Evolutionary conservation across 2,329 filamentous ascomycete genomes (phyloP), one percentile per base, ranked within the genome.

Genomic region (Aspergillus eucalypticola): DNA sequence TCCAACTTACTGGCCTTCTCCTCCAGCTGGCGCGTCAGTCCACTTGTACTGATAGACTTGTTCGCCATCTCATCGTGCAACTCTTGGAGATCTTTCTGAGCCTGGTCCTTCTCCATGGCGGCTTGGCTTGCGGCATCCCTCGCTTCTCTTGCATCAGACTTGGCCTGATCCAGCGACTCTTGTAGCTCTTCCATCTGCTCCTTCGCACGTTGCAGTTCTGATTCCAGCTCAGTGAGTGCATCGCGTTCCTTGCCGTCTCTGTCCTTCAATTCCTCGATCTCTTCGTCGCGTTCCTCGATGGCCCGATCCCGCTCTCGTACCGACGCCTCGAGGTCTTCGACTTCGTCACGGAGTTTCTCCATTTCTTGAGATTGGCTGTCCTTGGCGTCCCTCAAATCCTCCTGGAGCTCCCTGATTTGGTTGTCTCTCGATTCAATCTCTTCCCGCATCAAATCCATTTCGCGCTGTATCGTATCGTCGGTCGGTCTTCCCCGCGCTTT

Each of bases 31-130:
- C 89, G 85, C 55, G 86, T 90, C 8, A 91, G 81, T 2, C 88
- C 89, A 71, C 90, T 92, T 11, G 89, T 90, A 56, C 86, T 86
- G 39, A 92, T 83, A 0, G 90, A 93, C 67, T 92, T 92, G 75
- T 93, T 88, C 21, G 89, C 84, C 83, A 92, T 86, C 68, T 92
- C 90, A 56, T 91, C 88, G 63, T 90, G 89, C 23, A 92, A 80
- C 58, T 84, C 81, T 53, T 84, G 82, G 2, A 88, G 78, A 58
- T 87, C 81, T 62, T 84, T 80, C 60, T 84, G 81, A 8, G 80
- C 81, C 41, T 76, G 75, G 61, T 80, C 71, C 70, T 81, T 77
- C 68, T 82, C 79, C 52, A 87, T 82, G 17, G 82, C 74, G 3
- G 85, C 82, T 46, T 83, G 79, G 61, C 76, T 68, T 42, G 69